Conservation (phyloP, 2,329 filamentous ascomycete species). For the Penicillium griseofulvum region DNA sequence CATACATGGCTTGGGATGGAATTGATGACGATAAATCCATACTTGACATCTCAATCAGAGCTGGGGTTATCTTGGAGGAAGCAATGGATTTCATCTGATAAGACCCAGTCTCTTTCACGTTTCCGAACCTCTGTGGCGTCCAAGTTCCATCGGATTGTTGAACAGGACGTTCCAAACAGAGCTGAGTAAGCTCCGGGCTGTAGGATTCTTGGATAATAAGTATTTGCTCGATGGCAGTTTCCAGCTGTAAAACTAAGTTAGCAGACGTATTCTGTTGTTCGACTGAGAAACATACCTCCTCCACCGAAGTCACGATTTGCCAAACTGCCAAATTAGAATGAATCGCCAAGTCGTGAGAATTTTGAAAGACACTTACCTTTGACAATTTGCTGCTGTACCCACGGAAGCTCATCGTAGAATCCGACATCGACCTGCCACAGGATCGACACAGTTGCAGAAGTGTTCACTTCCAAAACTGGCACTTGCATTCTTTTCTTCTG, state of each 20-base stretch:
- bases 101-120: background rate
- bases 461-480: constrained; percentile 9
- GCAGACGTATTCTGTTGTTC: background rate
- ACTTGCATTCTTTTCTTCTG: constrained; percentile 10
- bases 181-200: background rate
- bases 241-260: constrained; percentile 4
- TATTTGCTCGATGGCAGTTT: constrained; percentile 9
- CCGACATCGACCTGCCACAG: constrained; percentile 26
- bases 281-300: background rate
- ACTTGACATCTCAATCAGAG: constrained; percentile 19
- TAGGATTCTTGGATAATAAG: constrained; percentile 9
- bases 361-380: constrained; percentile 12
- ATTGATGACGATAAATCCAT: background rate
- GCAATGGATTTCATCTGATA: background rate
- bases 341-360: background rate
- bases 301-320: constrained; percentile 5
- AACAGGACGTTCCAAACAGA: constrained; percentile 7
- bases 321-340: constrained; percentile 7
- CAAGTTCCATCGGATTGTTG: constrained; percentile 14
- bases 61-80: background rate
- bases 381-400: constrained; percentile 18
- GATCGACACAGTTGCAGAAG: constrained; percentile 13
- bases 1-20: too few species aligned
- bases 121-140: constrained; percentile 8
- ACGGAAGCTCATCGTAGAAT: constrained; percentile 14